phyloP scores from a whole-genome alignment of 169 alveolate species.

The Amoebophrya sp. region DNA sequence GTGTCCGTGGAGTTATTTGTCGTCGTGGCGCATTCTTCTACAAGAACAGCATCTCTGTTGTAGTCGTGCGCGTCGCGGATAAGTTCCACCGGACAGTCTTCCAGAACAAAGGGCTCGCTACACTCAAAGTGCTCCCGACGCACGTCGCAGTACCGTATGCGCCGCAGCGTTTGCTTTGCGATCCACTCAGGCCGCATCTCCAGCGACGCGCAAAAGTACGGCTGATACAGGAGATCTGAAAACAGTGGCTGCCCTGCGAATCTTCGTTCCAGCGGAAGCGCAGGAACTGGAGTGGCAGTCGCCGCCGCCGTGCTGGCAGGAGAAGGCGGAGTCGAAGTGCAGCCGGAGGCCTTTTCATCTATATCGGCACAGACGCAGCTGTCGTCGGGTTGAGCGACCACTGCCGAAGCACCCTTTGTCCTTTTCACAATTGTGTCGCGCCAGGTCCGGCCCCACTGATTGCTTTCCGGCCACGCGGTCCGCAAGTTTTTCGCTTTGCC shows the following conservation, averaged over 20 bases:
- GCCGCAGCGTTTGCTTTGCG: not conserved
- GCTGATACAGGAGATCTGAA: slow-evolving; percentile 21
- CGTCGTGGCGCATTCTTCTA: not conserved
- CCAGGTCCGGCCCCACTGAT: too few species aligned
- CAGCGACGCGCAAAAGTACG: not conserved
- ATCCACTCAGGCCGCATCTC: not conserved
- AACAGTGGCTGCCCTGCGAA: not conserved
- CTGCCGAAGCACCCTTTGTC: too few species aligned
- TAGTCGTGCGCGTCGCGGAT: not conserved
- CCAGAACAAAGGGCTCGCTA: not conserved
- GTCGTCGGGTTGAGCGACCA: too few species aligned
- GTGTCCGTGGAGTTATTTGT: not conserved
- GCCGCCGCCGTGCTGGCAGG: too few species aligned
- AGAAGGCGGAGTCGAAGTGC: too few species aligned
- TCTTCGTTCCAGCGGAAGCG: not conserved
- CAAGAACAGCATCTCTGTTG: not conserved
- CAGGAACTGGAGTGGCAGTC: too few species aligned
- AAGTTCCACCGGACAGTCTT: not conserved
- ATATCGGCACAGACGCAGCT: too few species aligned
- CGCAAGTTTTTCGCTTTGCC: too few species aligned
- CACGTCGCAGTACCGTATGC: not conserved
- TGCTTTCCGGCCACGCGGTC: too few species aligned
- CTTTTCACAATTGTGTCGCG: too few species aligned
- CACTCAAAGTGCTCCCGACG: too few species aligned
- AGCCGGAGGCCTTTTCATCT: too few species aligned